Base-by-base conservation (phyloP, 495 filamentous ascomycete species). In the Talaromyces ruber region DNA sequence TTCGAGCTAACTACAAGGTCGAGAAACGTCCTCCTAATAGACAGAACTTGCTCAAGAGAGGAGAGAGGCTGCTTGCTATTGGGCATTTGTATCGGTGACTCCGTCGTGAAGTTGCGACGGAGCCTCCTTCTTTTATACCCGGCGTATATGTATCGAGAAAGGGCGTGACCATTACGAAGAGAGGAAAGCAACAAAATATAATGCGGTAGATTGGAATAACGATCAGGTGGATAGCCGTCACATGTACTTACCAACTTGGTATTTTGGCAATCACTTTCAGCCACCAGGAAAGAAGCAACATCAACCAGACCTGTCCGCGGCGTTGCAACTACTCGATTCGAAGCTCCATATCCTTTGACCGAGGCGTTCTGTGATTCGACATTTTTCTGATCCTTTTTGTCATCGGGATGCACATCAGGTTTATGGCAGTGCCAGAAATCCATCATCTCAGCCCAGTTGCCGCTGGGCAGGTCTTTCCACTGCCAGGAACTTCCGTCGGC, bases 401-500 rank as follows among this genome's bases (percentile, higher is more conserved):
- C 65, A n/a, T 66, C 66, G 25, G 72, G 70, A 39, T 81, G 74
- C 5, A 76, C 75, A 60, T 84, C 75, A 50, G 92, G 94, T 69
- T 97, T 98, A 71, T 98, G 94, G 70, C 94, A 99, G 73, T 99
- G 94, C 94, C 94, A 99, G 66, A 97, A 96, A 70, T 99, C 94
- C 94, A 99, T 99, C 95, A 98, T 97, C 72, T 99, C 94, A 2
- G 93, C 94, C 94, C 94, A 99, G 67, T 96, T 94, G 62, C 93
- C 91, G 65, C 91, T 96, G 1, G 94, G 94, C 4, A 98, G 80
- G 67, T 98, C 92, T 73, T 93, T 96, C 94, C 95, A 98, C n/a
- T 72, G 74, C 65, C 73, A 80, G 1, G 66, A 68, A 6, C 18
- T 18, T 14, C 32, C 9, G 11, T 6, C 11, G 2, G 18, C 25